These are phyloP conservation scores for Rhizopogon sp. DNA, from an alignment of 768 basidiomycete genomes.

Conservation along the genomic window DNA sequence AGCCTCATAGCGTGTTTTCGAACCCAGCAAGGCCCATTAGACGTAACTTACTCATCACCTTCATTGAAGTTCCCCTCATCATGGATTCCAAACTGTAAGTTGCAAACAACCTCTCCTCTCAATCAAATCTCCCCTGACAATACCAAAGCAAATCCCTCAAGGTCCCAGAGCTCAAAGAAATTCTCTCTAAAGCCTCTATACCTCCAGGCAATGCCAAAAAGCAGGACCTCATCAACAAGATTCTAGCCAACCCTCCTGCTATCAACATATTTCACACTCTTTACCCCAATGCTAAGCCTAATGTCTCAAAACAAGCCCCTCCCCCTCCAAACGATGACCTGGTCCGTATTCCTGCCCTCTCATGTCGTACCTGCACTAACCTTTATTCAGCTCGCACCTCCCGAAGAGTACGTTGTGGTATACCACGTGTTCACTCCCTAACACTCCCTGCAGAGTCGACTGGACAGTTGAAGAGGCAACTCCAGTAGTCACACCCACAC, in stretches of 20 bases:
- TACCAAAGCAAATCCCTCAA: slow-evolving; percentile 54
- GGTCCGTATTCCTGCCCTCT: slow-evolving; percentile 10
- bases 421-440: slow-evolving; percentile 3
- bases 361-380: slow-evolving; percentile 2
- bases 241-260: slow-evolving; percentile 48
- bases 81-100: slow-evolving; percentile 39
- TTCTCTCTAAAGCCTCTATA: slow-evolving; percentile 49
- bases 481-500: slow-evolving; percentile 7
- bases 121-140: background rate
- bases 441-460: slow-evolving; percentile 31
- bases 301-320: slow-evolving; percentile 5
- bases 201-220: slow-evolving; percentile 59
- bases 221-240: slow-evolving; percentile 59
- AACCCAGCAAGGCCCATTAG: no score
- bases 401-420: slow-evolving; percentile 22
- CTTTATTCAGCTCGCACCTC: slow-evolving; percentile 23
- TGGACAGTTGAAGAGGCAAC: slow-evolving; percentile 33
- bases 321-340: slow-evolving; percentile 21
- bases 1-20: no score
- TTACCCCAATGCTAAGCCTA: slow-evolving; percentile 25
- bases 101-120: background rate
- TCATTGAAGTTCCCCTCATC: slow-evolving; percentile 4
- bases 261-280: slow-evolving; percentile 42
- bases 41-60: slow-evolving; percentile 21
- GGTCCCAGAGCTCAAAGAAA: slow-evolving; percentile 63